Base-by-base conservation (phyloP, 163 green algal genomes). In the Scenedesmus sp. region DNA sequence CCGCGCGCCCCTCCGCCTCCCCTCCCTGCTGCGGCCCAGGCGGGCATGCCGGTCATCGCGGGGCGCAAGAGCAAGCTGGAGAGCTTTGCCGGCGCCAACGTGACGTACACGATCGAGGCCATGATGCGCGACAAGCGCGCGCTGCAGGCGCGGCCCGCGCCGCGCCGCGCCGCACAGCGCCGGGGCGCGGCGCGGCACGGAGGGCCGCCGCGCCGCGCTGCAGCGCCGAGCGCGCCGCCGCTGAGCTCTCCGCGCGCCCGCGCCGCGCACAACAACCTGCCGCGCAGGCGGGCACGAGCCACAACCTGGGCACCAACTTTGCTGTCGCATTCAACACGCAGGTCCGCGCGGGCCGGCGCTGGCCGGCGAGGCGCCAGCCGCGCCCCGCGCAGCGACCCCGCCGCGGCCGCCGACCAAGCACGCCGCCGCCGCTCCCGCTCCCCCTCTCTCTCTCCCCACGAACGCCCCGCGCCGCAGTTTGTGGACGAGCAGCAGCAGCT, bases 281-380 rank as follows among this genome's bases (percentile, higher is more conserved):
- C 15, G n/a, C 65, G 56, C 93, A 97, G 91, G 95, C 96, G 36
- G 96, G 96, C 65, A 99, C 96, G n/a, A 92, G 78, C 29, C 96
- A 99, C 89, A 95, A 99, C 88, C 89, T 99, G 58, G 96, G 95
- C 42, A 88, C 94, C 60, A 99, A 99, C 88, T 99, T 99, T 88
- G 92, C 96, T 2, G 89, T 89, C 70, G 92, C 88, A 24, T 95
- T 95, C 72, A 82, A 81, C 57, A 94, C 87, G 7, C 78, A n/a
- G n/a, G n/a, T n/a, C n/a, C n/a, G n/a, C n/a, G n/a, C n/a, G n/a
- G n/a, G n/a, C n/a, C n/a, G n/a, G n/a, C n/a, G n/a, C n/a, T n/a
- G n/a, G n/a, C n/a, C n/a, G n/a, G n/a, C n/a, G n/a, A n/a, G n/a
- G n/a, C n/a, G n/a, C n/a, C n/a, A n/a, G n/a, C n/a, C n/a, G n/a